phyloP scores from a whole-genome alignment of 371 early-diverging fungal genomes.

The Apophysomyces variabilis region DNA sequence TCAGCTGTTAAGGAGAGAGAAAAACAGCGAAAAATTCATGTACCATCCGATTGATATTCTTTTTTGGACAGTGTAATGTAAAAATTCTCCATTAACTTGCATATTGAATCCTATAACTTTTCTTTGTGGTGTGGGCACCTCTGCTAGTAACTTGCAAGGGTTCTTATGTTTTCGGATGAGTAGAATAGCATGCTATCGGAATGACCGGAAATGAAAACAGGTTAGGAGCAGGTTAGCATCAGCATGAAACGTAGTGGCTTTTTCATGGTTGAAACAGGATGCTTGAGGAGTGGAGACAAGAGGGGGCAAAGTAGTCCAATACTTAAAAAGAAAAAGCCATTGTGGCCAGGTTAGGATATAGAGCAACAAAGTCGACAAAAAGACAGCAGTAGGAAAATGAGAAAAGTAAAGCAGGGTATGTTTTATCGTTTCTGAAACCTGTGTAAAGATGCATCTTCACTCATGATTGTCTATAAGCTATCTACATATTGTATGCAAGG shows the following conservation, averaged over 20 bases:
- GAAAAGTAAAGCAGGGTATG: no score
- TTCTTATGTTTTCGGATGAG: neutral
- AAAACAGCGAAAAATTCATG: no score
- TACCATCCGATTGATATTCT: no score
- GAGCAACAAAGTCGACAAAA: no score
- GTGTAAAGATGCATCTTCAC: no score
- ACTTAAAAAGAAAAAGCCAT: no score
- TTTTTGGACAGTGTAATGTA: neutral
- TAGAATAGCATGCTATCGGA: neutral
- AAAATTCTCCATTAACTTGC: neutral
- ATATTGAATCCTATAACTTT: neutral
- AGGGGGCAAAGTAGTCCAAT: neutral
- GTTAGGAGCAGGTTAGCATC: neutral
- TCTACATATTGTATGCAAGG: neutral
- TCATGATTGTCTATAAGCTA: no score
- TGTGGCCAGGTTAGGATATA: no score
- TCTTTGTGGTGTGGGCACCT: neutral
- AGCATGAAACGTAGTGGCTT: neutral
- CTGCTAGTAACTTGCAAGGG: neutral
- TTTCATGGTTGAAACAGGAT: neutral
- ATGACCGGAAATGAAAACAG: conserved; percentile 11
- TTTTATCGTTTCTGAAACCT: no score
- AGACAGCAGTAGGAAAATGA: no score
- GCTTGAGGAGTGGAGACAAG: neutral
- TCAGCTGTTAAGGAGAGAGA: conserved; percentile 13